A percentile compares a stretch with the other conserved stretches of the same genome.
Conservation (phyloP, 1,139 yeast genomes). For the Schizosaccharomyces versatilis region DNA sequence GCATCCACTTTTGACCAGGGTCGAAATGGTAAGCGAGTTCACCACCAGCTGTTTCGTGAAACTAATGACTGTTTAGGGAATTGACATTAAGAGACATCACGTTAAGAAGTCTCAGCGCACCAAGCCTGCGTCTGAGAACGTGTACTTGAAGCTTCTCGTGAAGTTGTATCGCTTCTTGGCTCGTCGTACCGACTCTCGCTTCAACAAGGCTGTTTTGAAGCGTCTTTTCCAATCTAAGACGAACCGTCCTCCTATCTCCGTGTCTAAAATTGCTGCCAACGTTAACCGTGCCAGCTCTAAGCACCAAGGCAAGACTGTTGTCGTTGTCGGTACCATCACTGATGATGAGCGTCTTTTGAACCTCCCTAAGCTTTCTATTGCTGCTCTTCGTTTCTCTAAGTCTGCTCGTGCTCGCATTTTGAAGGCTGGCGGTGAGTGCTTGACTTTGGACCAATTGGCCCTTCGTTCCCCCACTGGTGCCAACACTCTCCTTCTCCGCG, state of each 20-base stretch:
- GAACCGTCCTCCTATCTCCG: slow-evolving; percentile 98
- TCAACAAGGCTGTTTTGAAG: slow-evolving; percentile 92
- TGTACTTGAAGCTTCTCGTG: slow-evolving; percentile 92
- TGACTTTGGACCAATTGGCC: slow-evolving; percentile 97
- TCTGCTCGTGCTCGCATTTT: slow-evolving; percentile 94
- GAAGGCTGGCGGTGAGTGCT: slow-evolving; percentile 98
- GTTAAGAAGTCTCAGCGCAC: slow-evolving; percentile 87
- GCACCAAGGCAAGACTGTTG: slow-evolving; percentile 74
- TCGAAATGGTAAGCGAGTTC: too few species aligned
- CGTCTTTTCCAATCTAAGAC: slow-evolving; percentile 90
- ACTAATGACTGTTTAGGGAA: slow-evolving; percentile 34
- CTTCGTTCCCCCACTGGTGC: slow-evolving; percentile 98
- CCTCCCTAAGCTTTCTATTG: slow-evolving; percentile 91
- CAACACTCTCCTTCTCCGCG: slow-evolving; percentile 91
- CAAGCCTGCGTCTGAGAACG: slow-evolving; percentile 98
- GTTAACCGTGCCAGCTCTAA: slow-evolving; percentile 32
- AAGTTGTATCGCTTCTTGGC: slow-evolving; percentile 86
- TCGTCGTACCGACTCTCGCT: slow-evolving; percentile 74
- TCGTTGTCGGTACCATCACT: slow-evolving; percentile 97
- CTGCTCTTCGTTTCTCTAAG: slow-evolving; percentile 98
- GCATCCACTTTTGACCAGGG: too few species aligned
- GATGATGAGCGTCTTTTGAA: slow-evolving; percentile 87
- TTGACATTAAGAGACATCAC: slow-evolving; percentile 93
- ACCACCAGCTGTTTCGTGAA: not conserved
- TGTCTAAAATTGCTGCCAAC: slow-evolving; percentile 74